phyloP scores from a whole-genome alignment of 352 stramenopile genomes.

The Lagenidium sp. region DNA sequence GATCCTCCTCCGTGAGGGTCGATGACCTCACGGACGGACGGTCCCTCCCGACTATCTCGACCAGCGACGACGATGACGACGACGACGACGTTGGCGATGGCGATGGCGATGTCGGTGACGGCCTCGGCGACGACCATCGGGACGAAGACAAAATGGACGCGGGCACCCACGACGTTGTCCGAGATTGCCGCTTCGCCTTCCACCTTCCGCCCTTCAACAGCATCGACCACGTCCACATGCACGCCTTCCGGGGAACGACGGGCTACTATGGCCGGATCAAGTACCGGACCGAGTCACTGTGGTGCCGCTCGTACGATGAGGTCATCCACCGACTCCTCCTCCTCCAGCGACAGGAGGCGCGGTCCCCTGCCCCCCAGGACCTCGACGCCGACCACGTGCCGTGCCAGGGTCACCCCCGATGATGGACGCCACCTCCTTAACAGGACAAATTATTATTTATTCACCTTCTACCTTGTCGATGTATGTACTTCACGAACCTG shows the following conservation, averaged over 20 bases:
- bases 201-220: conserved; percentile 42
- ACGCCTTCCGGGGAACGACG: conserved; percentile 14
- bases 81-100: neutral
- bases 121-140: neutral
- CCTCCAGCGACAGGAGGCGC: conserved; percentile 14
- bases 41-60: neutral
- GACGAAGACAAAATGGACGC: neutral
- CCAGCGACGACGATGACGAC: neutral
- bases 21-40: neutral
- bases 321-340: conserved; percentile 41
- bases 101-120: neutral
- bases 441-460: too few species aligned
- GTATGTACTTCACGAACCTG: too few species aligned
- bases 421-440: too few species aligned
- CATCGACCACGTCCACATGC: conserved; percentile 22
- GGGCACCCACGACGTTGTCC: neutral
- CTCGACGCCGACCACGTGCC: too few species aligned
- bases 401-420: neutral
- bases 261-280: conserved; percentile 64
- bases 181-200: conserved; percentile 20
- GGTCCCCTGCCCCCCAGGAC: too few species aligned
- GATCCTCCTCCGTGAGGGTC: neutral
- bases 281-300: conserved; percentile 78
- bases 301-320: conserved; percentile 72
- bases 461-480: too few species aligned